Evolutionary conservation across 306 rosid genomes (phyloP), one percentile per base, ranked within the genome.

Genomic region (Malus sylvestris): DNA sequence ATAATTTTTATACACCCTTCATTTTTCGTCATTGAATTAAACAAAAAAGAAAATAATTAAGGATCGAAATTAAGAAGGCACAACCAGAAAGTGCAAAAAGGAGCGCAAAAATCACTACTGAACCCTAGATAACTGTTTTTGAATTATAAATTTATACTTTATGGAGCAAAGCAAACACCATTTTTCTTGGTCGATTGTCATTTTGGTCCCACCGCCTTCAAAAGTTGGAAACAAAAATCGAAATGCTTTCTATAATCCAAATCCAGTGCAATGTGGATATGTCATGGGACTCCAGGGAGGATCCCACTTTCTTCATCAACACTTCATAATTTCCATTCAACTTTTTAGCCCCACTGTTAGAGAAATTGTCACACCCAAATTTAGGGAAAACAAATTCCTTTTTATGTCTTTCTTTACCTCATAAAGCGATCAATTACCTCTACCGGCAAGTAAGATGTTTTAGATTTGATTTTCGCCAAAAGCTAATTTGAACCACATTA

Each of bases 341-440:
- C 69, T 74, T 79, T 74, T 68, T 13, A 25, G 71, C 66, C 64
- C 19, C 70, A 19, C 32, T n/a, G 22, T 53, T 68, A 29, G 22
- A 52, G 45, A 59, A 23, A 23, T 72, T 72, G 64, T 53, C 68
- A 65, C 77, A n/a, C 84, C 86, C 35, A 42, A 70, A 74, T 73
- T 76, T 61, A 55, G 77, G 27, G 27, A 27, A 27, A 61, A 65
- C 55, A 32, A 65, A 18, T 27, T 33, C 58, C 49, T 35, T 72
- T 71, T 64, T 52, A 60, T 45, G 78, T 46, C 66, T 14, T 4
- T 40, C 11, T 57, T 77, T 78, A 73, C 64, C 75, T 45, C 51
- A 71, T 64, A 33, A 78, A 40, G 64, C 23, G 61, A 14, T 2
- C 53, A 9, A 16, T 15, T 49, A 18, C 2, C 19, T 4, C 0